A percentile compares a stretch with the other conserved stretches of the same genome.
Conservation (phyloP, 1,284 basidiomycete genomes). For the Uromyces viciae-fabae region DNA sequence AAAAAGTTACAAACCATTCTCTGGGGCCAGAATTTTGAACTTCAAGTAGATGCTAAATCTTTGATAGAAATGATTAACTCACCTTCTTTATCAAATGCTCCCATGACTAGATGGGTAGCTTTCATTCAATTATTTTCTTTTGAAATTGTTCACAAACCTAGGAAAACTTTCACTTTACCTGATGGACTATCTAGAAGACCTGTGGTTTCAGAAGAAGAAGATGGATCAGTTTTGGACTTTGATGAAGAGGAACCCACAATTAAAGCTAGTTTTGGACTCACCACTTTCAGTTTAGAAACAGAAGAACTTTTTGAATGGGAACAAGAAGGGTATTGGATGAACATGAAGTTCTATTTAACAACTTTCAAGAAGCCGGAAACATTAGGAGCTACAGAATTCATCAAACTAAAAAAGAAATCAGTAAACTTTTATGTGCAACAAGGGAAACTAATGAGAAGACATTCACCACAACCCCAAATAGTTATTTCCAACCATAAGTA, state of each 20-base stretch:
- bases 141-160: conserved; percentile 4
- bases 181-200: conserved; percentile 19
- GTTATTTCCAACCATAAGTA: not conserved
- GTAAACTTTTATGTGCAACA: not conserved
- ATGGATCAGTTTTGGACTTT: not conserved
- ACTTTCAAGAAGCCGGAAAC: not conserved
- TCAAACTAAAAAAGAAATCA: not conserved
- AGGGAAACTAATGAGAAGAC: not conserved
- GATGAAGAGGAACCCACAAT: conserved; percentile 4
- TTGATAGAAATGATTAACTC: conserved; percentile 28
- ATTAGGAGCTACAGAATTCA: not conserved
- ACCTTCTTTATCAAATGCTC: too few relatives aligned
- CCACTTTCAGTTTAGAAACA: not conserved
- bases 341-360: not conserved
- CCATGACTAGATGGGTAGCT: conserved; percentile 21
- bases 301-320: not conserved
- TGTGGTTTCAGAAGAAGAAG: not conserved
- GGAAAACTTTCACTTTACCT: conserved; percentile 20
- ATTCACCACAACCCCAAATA: not conserved
- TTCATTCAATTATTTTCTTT: conserved; percentile 30
- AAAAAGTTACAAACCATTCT: not conserved
- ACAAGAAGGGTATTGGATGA: not conserved
- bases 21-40: conserved; percentile 24
- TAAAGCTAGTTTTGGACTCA: not conserved
- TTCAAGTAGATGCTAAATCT: conserved; percentile 28